A percentile compares a stretch with the other conserved stretches of the same genome.
Evolutionary conservation across 345 rosid species (phyloP).

Genomic region (Salix brachista): DNA sequence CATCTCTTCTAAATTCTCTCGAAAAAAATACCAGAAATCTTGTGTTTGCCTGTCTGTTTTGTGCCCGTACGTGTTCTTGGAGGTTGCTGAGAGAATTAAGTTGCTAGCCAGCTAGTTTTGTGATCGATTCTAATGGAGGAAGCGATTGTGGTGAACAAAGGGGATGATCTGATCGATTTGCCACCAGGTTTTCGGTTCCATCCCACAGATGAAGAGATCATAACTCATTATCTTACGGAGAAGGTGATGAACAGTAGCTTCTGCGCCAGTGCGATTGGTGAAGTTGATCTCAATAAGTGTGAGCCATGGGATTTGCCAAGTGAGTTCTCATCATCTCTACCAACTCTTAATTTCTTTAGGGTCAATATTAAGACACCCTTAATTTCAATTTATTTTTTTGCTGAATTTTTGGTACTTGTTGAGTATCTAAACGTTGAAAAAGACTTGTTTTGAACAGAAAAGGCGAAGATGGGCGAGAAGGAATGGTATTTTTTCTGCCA

Average conservation of each 20-base stretch:
- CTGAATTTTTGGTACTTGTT: not conserved
- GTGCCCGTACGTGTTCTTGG: not conserved
- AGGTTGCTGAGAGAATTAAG: not conserved
- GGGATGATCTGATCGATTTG: conserved; percentile 50
- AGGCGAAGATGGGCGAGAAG: conserved; percentile 95
- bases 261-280: conserved; percentile 59
- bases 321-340: conserved; percentile 24
- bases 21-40: not conserved
- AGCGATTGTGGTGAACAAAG: conserved; percentile 52
- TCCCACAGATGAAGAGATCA: conserved; percentile 88
- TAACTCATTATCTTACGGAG: conserved; percentile 57
- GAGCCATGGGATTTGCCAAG: conserved; percentile 96
- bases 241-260: conserved; percentile 50
- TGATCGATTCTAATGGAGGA: conserved; percentile 43
- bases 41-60: conserved; percentile 7
- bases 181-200: conserved; percentile 93
- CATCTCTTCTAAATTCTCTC: conserved; percentile 24
- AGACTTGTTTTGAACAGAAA: conserved; percentile 38
- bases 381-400: not conserved
- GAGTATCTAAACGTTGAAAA: not conserved
- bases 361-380: not conserved
- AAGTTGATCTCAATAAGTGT: conserved; percentile 83
- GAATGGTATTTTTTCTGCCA: conserved; percentile 94
- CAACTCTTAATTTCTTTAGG: not conserved
- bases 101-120: not conserved